Percentiles rank a stretch among this genome's conserved stretches.
These are phyloP conservation scores for Macroventuria anomochaeta DNA, from an alignment of 2,329 filamentous ascomycete genomes.

Conservation along the genomic window DNA sequence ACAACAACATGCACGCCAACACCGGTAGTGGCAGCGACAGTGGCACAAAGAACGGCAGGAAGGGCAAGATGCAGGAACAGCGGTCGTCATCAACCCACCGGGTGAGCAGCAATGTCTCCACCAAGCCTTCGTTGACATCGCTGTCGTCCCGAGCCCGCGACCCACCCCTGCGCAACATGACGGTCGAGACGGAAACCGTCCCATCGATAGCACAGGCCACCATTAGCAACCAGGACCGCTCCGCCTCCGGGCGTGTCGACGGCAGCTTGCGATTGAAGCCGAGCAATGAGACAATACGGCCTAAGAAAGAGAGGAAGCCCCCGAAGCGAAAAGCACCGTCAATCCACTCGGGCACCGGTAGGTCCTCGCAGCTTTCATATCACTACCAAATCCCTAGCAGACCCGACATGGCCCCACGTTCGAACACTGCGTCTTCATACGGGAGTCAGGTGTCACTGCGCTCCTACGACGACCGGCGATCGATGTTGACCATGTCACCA, in stretches of 20 bases:
- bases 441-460: conserved; percentile 40
- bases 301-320: conserved; percentile 91
- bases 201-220: conserved; percentile 86
- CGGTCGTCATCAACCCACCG: conserved; percentile 51
- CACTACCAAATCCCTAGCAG: conserved; percentile 38
- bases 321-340: conserved; percentile 74
- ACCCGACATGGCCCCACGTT: conserved; percentile 33
- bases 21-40: conserved; percentile 72
- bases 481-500: conserved; percentile 33
- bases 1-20: conserved; percentile 42
- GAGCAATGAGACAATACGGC: conserved; percentile 94
- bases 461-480: conserved; percentile 42
- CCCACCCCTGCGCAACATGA: conserved; percentile 87
- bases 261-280: conserved; percentile 84
- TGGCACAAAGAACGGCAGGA: conserved; percentile 46
- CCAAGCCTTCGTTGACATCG: conserved; percentile 73
- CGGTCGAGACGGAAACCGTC: conserved; percentile 95
- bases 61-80: conserved; percentile 53
- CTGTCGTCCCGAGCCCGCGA: conserved; percentile 70
- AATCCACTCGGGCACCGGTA: conserved; percentile 76
- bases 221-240: conserved; percentile 65
- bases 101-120: conserved; percentile 55
- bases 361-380: conserved; percentile 54
- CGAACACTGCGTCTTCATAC: conserved; percentile 36
- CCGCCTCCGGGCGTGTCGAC: conserved; percentile 66